Percentiles rank a stretch among this genome's conserved stretches.
Conservation (phyloP, 306 rosid species). For the Lupinus albus region DNA sequence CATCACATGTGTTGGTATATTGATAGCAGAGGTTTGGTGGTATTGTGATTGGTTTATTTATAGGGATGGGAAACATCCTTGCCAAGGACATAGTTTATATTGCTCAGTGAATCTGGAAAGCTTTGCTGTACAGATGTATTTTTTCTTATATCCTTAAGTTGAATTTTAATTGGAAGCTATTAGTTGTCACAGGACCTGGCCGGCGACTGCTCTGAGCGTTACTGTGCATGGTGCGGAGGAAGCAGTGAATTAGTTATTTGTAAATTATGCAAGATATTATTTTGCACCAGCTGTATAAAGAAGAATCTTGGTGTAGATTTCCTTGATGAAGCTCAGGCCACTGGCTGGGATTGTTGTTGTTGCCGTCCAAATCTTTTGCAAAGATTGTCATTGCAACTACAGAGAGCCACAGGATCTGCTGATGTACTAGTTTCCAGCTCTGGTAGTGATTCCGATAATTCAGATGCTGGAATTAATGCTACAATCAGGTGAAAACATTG, state of each 20-base stretch:
- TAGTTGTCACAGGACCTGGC: slow-evolving; percentile 64
- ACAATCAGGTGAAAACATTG: slow-evolving; percentile 57
- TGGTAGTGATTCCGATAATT: slow-evolving; percentile 73
- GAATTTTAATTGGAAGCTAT: slow-evolving; percentile 34
- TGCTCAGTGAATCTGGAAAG: slow-evolving; percentile 1
- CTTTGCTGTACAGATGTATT: not conserved
- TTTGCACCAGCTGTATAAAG: slow-evolving; percentile 68
- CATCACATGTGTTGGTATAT: not conserved
- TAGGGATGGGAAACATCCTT: slow-evolving; percentile 5
- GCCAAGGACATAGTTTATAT: not conserved
- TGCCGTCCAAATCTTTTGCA: slow-evolving; percentile 68
- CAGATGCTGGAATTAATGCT: slow-evolving; percentile 57
- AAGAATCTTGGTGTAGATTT: slow-evolving; percentile 69
- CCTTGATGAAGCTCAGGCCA: slow-evolving; percentile 53
- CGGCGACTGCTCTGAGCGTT: slow-evolving; percentile 59
- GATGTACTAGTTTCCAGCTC: slow-evolving; percentile 60
- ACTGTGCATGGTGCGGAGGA: slow-evolving; percentile 85
- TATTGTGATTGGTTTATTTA: not conserved
- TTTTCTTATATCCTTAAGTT: not conserved
- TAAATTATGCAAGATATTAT: slow-evolving; percentile 61
- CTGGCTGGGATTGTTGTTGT: slow-evolving; percentile 77
- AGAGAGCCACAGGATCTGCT: slow-evolving; percentile 56
- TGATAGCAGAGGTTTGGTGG: slow-evolving; percentile 7
- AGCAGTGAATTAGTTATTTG: slow-evolving; percentile 61
- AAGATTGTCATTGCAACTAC: slow-evolving; percentile 53